These are phyloP conservation scores for Oxyria digyna DNA, from an alignment of 148 eudicot species.

Conservation along the genomic window DNA sequence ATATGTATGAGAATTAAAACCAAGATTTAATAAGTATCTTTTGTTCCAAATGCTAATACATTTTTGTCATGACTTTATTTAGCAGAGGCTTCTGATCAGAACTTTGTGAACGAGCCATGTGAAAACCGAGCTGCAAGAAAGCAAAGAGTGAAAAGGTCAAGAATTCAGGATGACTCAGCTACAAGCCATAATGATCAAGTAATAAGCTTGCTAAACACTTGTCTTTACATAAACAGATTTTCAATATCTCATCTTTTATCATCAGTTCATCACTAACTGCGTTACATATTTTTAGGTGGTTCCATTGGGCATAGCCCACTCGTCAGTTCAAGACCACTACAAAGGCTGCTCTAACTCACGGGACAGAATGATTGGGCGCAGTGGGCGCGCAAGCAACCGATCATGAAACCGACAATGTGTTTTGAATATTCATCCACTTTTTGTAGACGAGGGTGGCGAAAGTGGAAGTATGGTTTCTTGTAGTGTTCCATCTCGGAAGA, in stretches of 20 bases:
- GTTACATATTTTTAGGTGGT: constrained; percentile 22
- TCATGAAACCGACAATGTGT: background rate
- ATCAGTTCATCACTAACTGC: background rate
- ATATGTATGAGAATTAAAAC: background rate
- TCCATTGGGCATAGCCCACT: constrained; percentile 13
- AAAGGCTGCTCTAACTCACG: constrained; percentile 2
- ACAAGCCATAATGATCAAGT: constrained; percentile 24
- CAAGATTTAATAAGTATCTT: background rate
- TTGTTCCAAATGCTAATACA: background rate
- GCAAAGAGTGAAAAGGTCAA: constrained; percentile 25
- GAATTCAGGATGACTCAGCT: constrained; percentile 12
- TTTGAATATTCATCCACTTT: background rate
- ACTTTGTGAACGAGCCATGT: constrained; percentile 41
- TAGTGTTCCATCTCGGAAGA: background rate
- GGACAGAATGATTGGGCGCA: background rate
- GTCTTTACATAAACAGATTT: background rate
- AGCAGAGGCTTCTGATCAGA: constrained; percentile 69
- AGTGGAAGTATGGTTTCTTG: background rate
- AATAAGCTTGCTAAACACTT: background rate
- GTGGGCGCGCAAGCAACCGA: background rate
- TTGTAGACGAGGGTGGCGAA: background rate
- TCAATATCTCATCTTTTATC: background rate
- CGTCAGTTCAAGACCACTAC: background rate
- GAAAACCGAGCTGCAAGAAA: constrained; percentile 20
- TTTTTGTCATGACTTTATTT: background rate